Evolutionary conservation across 139 green algal genomes (phyloP), one percentile per base, ranked within the genome.

Genomic region (Micractinium conductrix): DNA sequence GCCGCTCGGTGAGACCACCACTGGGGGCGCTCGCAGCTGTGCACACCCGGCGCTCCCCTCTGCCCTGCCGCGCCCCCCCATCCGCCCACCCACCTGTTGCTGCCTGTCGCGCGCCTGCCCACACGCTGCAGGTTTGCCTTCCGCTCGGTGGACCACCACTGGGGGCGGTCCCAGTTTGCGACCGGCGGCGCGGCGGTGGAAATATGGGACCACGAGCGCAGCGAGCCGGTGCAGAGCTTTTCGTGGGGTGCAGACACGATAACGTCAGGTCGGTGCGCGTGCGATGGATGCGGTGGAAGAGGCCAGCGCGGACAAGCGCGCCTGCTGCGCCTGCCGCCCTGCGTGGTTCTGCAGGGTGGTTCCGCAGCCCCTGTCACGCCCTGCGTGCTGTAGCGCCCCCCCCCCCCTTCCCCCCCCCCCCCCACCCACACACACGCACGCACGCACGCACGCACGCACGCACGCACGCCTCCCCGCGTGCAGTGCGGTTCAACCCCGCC

Each of bases 221-320:
- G 90, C 19, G 92, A 98, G 84, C 97, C 97, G 21, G 86, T 99
- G 58, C 86, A 89, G 73, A 95, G 67, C 58, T 98, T 99, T 72
- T 84, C 85, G 9, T 99, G 97, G 97, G 97, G 97, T 12, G 78
- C 92, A 10, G 97, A 99, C 78, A 95, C 92, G 1, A 88, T 99
- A 42, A 92, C 97, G 48, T 96, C 95, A 62, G 78, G 88, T 68
- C 71, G n/a, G n/a, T n/a, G n/a, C n/a, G n/a, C n/a, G n/a, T n/a
- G n/a, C n/a, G n/a, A n/a, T n/a, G n/a, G n/a, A n/a, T n/a, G n/a
- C n/a, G n/a, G n/a, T n/a, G n/a, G n/a, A n/a, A n/a, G n/a, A n/a
- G n/a, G n/a, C n/a, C n/a, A n/a, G n/a, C n/a, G n/a, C n/a, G n/a
- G n/a, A n/a, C n/a, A n/a, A n/a, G n/a, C n/a, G n/a, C n/a, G n/a